phyloP scores from a whole-genome alignment of 2,329 filamentous ascomycete species.

The Alternaria ventricosa region DNA sequence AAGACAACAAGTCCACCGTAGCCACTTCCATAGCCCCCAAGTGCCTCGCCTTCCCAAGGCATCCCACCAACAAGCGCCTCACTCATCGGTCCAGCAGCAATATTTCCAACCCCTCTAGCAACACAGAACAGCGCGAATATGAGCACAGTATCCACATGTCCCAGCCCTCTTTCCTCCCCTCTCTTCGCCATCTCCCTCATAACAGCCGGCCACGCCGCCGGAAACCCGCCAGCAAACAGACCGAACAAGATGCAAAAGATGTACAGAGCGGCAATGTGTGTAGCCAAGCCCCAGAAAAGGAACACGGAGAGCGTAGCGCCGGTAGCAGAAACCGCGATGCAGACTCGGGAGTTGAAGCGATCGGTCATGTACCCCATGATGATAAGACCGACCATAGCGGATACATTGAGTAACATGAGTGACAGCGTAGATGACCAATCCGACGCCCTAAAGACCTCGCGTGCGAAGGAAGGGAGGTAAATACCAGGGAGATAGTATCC shows the following conservation, averaged over 20 bases:
- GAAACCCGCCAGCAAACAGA: constrained; percentile 36
- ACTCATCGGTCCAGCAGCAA: background rate
- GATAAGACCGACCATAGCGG: background rate
- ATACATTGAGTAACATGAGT: background rate
- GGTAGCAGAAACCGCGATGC: constrained; percentile 50
- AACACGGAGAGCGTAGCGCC: constrained; percentile 52
- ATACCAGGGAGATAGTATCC: constrained; percentile 50
- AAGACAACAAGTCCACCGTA: constrained; percentile 3
- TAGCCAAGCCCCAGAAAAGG: constrained; percentile 56
- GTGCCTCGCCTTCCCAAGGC: background rate
- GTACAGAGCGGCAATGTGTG: constrained; percentile 42
- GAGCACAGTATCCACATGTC: background rate
- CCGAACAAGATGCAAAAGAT: constrained; percentile 44
- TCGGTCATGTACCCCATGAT: background rate
- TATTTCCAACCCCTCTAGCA: background rate
- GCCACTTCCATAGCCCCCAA: background rate
- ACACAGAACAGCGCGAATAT: background rate
- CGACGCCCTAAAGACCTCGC: constrained; percentile 36
- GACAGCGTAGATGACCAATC: constrained; percentile 24
- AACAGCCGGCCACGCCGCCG: constrained; percentile 30
- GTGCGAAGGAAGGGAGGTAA: constrained; percentile 47
- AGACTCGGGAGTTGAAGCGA: constrained; percentile 47
- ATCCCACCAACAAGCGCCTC: background rate
- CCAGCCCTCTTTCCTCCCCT: background rate
- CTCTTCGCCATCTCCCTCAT: constrained; percentile 13